Percentiles rank a stretch among this genome's conserved stretches.
phyloP scores from a whole-genome alignment of 2,329 filamentous ascomycete species.

The Remersonia thermophila region DNA sequence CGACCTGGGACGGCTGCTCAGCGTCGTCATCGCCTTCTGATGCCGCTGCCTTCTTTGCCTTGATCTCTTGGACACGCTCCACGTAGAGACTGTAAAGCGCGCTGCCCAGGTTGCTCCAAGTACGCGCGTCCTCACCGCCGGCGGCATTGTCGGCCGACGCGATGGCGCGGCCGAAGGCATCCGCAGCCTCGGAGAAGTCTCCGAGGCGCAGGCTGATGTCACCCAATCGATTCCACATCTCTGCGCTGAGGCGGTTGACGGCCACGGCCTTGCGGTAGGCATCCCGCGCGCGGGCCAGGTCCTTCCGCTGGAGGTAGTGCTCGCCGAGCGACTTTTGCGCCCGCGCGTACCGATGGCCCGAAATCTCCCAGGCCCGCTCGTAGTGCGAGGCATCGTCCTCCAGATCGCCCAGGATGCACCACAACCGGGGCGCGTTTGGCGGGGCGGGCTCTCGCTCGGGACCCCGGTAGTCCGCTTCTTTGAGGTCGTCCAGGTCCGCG shows the following conservation, averaged over 20 bases:
- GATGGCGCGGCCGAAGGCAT: constrained; percentile 74
- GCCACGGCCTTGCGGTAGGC: constrained; percentile 68
- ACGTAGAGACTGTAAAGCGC: constrained; percentile 61
- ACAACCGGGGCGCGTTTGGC: constrained; percentile 71
- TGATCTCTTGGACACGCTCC: constrained; percentile 33
- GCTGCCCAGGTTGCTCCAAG: constrained; percentile 89
- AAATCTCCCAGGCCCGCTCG: constrained; percentile 78
- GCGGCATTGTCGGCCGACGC: constrained; percentile 44
- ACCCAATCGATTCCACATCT: constrained; percentile 81
- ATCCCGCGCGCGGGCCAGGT: constrained; percentile 57
- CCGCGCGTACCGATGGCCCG: constrained; percentile 65
- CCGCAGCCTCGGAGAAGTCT: constrained; percentile 64
- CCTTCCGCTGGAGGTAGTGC: constrained; percentile 53
- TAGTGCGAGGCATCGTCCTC: constrained; percentile 65
- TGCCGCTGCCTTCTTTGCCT: constrained; percentile 19
- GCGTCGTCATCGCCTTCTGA: constrained; percentile 19
- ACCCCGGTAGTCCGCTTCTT: constrained; percentile 41
- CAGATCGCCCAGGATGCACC: constrained; percentile 88
- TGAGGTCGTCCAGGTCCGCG: constrained; percentile 46
- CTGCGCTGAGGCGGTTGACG: constrained; percentile 69
- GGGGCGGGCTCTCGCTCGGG: constrained; percentile 58
- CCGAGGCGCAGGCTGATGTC: constrained; percentile 73
- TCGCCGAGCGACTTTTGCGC: constrained; percentile 82
- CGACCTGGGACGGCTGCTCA: constrained; percentile 9
- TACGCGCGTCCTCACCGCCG: constrained; percentile 80